These are phyloP conservation scores for Sporothrix pseudoabietina DNA, from an alignment of 2,329 filamentous ascomycete species.

Conservation along the genomic window DNA sequence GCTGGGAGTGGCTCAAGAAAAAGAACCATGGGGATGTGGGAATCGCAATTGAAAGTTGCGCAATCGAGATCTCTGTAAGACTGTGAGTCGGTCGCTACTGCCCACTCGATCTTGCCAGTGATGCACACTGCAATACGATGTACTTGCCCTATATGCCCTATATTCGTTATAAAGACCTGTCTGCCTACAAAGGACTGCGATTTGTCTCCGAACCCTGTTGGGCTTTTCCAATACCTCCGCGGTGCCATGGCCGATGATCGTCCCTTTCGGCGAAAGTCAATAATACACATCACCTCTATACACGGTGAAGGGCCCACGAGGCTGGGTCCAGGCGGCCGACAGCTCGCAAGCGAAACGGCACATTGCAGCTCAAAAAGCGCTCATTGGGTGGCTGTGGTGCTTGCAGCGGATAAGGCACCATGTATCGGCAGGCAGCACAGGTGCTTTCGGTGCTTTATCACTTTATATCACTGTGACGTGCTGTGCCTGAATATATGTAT, in stretches of 20 bases:
- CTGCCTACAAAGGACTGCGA: background rate
- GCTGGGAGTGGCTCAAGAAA: background rate
- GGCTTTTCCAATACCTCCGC: background rate
- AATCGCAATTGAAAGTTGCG: background rate
- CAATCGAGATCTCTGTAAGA: slow-evolving; percentile 6
- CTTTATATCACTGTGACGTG: background rate
- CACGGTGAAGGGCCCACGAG: background rate
- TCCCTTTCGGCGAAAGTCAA: background rate
- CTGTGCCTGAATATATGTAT: background rate
- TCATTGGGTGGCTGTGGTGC: slow-evolving; percentile 9
- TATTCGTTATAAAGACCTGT: background rate
- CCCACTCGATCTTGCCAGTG: background rate
- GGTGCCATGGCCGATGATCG: background rate
- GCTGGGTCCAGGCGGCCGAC: slow-evolving; percentile 7
- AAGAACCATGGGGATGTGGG: background rate
- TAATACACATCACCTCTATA: background rate
- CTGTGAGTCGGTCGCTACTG: background rate
- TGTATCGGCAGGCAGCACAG: background rate
- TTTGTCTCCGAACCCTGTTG: background rate
- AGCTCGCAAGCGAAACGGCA: slow-evolving; percentile 15
- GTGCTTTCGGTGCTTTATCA: background rate
- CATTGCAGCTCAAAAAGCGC: slow-evolving; percentile 1
- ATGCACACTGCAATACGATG: background rate
- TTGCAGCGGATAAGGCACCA: background rate
- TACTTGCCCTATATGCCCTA: background rate